phyloP scores from a whole-genome alignment of 2,329 filamentous ascomycete species.

The Talaromyces funiculosus region DNA sequence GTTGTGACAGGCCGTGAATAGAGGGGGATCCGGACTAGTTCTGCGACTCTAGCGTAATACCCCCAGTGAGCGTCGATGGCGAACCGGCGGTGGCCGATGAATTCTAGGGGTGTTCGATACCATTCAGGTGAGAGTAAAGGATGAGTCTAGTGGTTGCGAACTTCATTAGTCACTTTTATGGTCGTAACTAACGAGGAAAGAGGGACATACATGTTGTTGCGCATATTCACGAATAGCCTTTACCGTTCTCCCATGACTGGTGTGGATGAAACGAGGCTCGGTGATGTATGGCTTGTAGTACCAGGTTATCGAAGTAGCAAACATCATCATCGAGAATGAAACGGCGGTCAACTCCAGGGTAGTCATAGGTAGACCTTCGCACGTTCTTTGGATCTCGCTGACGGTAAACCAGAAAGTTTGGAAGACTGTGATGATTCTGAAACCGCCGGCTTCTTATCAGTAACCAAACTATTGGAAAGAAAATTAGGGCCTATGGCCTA shows the following conservation, averaged over 20 bases:
- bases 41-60: not conserved
- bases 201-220: slow-evolving; percentile 20
- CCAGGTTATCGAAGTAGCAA: slow-evolving; percentile 25
- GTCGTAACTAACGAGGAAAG: not conserved
- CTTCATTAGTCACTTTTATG: not conserved
- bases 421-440: too few species aligned
- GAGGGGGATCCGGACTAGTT: not conserved
- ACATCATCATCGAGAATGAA: slow-evolving; percentile 24
- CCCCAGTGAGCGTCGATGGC: slow-evolving; percentile 1
- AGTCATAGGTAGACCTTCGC: too few species aligned
- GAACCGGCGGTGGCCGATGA: not conserved
- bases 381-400: slow-evolving; percentile 12
- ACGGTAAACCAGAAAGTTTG: slow-evolving; percentile 20
- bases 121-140: too few species aligned
- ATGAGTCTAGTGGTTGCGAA: too few species aligned
- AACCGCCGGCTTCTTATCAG: too few species aligned
- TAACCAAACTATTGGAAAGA: too few species aligned
- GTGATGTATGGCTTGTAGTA: slow-evolving; percentile 27
- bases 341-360: slow-evolving; percentile 25
- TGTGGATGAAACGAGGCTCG: too few species aligned
- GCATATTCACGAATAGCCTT: too few species aligned
- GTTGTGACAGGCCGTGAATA: too few species aligned
- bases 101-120: slow-evolving; percentile 3
- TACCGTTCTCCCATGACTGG: too few species aligned
- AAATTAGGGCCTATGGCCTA: not conserved